Conservation (phyloP, 805 yeast genomes). For the Metschnikowia cubensis region DNA sequence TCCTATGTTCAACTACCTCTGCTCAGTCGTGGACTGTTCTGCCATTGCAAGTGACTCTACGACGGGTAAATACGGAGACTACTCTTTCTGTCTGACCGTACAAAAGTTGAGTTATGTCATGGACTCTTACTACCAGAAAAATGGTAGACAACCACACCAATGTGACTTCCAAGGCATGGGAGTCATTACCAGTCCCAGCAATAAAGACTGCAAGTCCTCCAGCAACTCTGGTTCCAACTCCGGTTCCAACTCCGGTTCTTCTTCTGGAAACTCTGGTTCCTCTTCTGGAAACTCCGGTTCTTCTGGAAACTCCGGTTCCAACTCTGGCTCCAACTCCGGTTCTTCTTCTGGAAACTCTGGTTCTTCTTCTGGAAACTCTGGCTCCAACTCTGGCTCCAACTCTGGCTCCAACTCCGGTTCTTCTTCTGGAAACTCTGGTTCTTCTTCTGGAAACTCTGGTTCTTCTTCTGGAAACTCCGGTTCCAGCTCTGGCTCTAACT, state of each 20-base stretch:
- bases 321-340: not conserved
- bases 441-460: no score
- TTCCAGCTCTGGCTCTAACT: no score
- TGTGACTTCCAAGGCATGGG: not conserved
- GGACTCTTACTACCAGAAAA: not conserved
- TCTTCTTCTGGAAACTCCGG: no score
- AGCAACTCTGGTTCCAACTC: not conserved
- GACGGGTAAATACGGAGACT: slow-evolving; percentile 31
- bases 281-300: not conserved
- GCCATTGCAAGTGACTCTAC: slow-evolving; percentile 38
- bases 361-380: not conserved
- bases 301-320: no score
- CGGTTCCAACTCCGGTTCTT: not conserved
- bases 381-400: no score
- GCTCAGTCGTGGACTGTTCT: slow-evolving; percentile 33
- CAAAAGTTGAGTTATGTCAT: not conserved
- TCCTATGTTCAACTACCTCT: slow-evolving; percentile 32
- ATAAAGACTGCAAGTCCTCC: no score
- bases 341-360: not conserved
- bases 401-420: no score
- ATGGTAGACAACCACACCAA: no score
- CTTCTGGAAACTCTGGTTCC: not conserved
- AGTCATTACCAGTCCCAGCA: not conserved
- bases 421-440: no score
- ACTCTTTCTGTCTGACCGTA: not conserved